These are phyloP conservation scores for Gossypium longicalyx DNA, from an alignment of 345 rosid species.

Conservation along the genomic window DNA sequence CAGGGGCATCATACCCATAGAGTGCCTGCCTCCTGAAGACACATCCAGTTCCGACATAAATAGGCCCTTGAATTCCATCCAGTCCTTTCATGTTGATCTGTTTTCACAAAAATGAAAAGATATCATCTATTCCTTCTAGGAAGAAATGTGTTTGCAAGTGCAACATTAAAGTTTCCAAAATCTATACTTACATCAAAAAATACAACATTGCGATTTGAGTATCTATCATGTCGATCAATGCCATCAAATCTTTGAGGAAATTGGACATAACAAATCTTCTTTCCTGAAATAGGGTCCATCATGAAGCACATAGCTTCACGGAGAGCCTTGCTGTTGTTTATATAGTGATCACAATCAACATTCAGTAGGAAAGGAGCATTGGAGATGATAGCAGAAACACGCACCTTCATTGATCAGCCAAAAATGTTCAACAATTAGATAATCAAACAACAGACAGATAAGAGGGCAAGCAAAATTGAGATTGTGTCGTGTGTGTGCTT, in stretches of 20 bases:
- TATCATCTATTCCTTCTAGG: background rate
- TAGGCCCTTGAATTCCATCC: slow-evolving; percentile 92
- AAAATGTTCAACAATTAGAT: slow-evolving; percentile 5
- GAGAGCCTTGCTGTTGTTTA: slow-evolving; percentile 75
- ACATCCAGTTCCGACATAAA: slow-evolving; percentile 91
- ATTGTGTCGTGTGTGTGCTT: background rate
- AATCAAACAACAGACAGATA: background rate
- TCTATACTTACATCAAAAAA: slow-evolving; percentile 63
- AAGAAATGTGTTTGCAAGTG: background rate
- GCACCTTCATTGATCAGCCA: slow-evolving; percentile 39
- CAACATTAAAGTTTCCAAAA: background rate
- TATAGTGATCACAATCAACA: slow-evolving; percentile 82
- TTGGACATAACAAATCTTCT: slow-evolving; percentile 71
- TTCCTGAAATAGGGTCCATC: slow-evolving; percentile 81
- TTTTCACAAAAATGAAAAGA: slow-evolving; percentile 13
- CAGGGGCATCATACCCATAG: slow-evolving; percentile 79
- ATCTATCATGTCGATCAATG: slow-evolving; percentile 66
- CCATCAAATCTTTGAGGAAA: slow-evolving; percentile 88
- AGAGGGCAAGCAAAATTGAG: background rate
- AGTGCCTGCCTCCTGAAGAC: slow-evolving; percentile 89
- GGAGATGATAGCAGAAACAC: slow-evolving; percentile 67
- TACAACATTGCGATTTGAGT: slow-evolving; percentile 77
- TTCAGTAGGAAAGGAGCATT: slow-evolving; percentile 78
- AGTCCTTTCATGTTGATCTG: slow-evolving; percentile 96
- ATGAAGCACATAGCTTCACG: slow-evolving; percentile 83